A percentile compares a stretch with the other conserved stretches of the same genome.
Evolutionary conservation across 2,329 filamentous ascomycete genomes (phyloP).

Genomic region (Neopestalotiopsis sp.): DNA sequence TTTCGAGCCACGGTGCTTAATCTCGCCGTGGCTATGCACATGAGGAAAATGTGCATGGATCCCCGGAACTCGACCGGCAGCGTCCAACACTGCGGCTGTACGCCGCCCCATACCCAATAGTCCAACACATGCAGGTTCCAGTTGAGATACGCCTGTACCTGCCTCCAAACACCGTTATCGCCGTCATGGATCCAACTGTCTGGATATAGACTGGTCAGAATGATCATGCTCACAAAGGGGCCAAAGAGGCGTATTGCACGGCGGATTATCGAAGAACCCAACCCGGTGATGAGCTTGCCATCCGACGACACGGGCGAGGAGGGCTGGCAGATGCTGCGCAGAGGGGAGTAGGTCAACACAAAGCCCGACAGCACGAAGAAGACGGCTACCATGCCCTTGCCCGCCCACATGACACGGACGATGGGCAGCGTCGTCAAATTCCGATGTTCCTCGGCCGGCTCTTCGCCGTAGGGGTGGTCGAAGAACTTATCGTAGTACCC

Average conservation of each 20-base stretch:
- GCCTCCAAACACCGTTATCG: background rate
- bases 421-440: conserved; percentile 8
- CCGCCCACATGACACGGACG: conserved; percentile 4
- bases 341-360: conserved; percentile 14
- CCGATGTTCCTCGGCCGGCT: conserved; percentile 1
- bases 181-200: background rate
- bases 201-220: background rate
- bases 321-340: conserved; percentile 1
- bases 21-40: conserved; percentile 10
- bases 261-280: conserved; percentile 8
- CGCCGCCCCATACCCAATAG: background rate
- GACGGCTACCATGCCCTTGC: conserved; percentile 15
- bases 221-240: background rate
- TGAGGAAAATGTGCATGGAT: conserved; percentile 10
- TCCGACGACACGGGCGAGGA: background rate
- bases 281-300: background rate
- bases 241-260: conserved; percentile 12
- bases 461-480: background rate
- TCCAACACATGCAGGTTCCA: background rate
- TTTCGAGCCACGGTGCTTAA: background rate
- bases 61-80: conserved; percentile 12
- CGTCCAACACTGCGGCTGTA: background rate
- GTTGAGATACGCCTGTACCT: background rate
- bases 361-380: conserved; percentile 20
- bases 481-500: background rate